Evolutionary conservation across 257 asterid genomes (phyloP), one percentile per base, ranked within the genome.

Genomic region (Solanum paucissectum): DNA sequence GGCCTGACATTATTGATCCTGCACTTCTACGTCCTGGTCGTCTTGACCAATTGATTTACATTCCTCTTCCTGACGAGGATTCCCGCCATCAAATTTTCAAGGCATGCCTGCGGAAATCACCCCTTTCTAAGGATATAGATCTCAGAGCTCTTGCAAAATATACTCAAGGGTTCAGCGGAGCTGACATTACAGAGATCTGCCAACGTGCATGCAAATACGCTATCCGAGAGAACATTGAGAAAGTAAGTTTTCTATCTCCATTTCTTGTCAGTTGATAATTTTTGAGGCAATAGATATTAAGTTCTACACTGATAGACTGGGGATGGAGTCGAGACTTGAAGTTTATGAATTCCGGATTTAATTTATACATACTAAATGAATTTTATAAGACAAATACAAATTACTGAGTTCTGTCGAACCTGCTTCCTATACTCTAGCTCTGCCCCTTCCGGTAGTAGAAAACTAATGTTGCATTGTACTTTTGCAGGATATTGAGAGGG

Each of bases 151-250:
- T 96, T 29, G 98, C 99, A 29, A 93, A 94, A 71, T 94, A 94
- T 88, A 95, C 99, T 18, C 95, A 95, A 90, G 99, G 99, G 34
- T 96, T 96, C 81, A 96, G 99, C 25, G 98, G 98, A 87, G 98
- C 98, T 38, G 98, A 95, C 85, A 91, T 96, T 71, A 96, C 98
- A 2, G 99, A 96, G 88, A 96, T 96, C 46, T 96, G 98, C 88
- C 99, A 96, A 87, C 95, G 99, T 14, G 93, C 99, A 1, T 94
- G 96, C 95, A 96, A 96, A 88, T 96, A 96, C 38, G 99, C 99
- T 11, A 96, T 95, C 83, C 90, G 99, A 77, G 99, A 96, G 94
- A 94, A 94, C 90, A 96, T 96, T 79, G 99, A 96, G 86, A 96
- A 96, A 34, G 99, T 95, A 93, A 84, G 91, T 52, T 62, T 21